Evolutionary conservation across 768 basidiomycete species (phyloP).

Genomic region (Xerocomellus amylosporus): DNA sequence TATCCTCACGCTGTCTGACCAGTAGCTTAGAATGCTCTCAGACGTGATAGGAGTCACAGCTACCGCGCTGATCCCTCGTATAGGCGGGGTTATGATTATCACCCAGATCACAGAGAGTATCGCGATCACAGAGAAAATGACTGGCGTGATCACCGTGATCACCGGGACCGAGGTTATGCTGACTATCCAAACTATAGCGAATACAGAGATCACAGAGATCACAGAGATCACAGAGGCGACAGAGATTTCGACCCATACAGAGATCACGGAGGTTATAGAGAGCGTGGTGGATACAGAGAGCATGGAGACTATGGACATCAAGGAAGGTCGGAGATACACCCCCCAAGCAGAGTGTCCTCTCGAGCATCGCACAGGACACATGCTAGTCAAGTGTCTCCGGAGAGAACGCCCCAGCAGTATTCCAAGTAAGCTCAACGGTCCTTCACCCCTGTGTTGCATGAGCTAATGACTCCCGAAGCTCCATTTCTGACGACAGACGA

Average conservation of each 20-base stretch:
- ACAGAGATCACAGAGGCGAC: conserved; percentile 6
- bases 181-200: conserved; percentile 17
- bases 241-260: conserved; percentile 1
- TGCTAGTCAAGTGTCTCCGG: conserved; percentile 16
- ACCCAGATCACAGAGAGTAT: conserved; percentile 21
- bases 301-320: conserved; percentile 13
- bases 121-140: conserved; percentile 22
- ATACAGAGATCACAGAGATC: conserved; percentile 12
- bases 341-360: conserved; percentile 24
- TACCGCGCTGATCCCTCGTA: conserved; percentile 27
- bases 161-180: conserved; percentile 17
- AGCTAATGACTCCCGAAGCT: conserved; percentile 16
- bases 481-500: conserved; percentile 26
- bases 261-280: conserved; percentile 10
- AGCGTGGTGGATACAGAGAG: conserved; percentile 15
- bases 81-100: conserved; percentile 21
- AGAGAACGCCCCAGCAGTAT: conserved; percentile 15
- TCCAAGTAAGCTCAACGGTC: conserved; percentile 15
- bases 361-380: conserved; percentile 29
- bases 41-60: conserved; percentile 23
- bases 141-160: conserved; percentile 20
- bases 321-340: conserved; percentile 12
- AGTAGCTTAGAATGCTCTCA: conserved; percentile 10
- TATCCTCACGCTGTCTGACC: not conserved
- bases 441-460: not conserved